Base-by-base conservation (phyloP, 2,329 filamentous ascomycete genomes). In the Aulographum hederae region DNA sequence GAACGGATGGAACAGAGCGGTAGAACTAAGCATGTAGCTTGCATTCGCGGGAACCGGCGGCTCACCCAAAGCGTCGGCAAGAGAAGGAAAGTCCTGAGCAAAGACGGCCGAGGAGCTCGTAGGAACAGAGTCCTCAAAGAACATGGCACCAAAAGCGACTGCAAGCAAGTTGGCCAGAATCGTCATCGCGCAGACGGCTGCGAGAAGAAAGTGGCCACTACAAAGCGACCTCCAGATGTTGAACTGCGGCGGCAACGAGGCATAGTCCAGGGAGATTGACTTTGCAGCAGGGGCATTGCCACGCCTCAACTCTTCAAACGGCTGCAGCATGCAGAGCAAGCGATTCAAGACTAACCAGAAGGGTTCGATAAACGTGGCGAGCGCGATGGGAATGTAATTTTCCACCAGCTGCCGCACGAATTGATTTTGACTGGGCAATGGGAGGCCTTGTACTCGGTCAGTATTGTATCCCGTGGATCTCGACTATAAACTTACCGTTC, bases 291-390 rank as follows among this genome's bases (percentile, higher is more conserved):
- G 30, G 0, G 57, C 51, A 5, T 54, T 48, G 0, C 63, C 58
- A 4, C 40, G 36, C 14, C 54, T 52, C 0, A 74, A 46, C 11
- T 65, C 57, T 2, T 63, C 53, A 13, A 69, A 62, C 0, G 69
- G 69, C 18, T 69, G 61, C 0, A 74, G 37, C 6, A 70, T 42
- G 26, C 65, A 71, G 0, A 70, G 39, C 0, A 65, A 33, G 0
- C 69, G 53, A 26, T 69, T 73, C 0, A 75, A 34, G 0, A 72
- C 41, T 0, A 69, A 46, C 61, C 69, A 70, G 1, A 66, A 54
- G 0, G 69, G 68, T 21, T 75, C 69, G 0, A 72, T 50, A 0
- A 71, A 32, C 0, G 69, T 73, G 0, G 67, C 62, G 3, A 73
- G 48, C 0, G 57, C 51, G 0, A 65, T 71, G 0, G 69, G 69